These are phyloP conservation scores for Citrullus amarus DNA, from an alignment of 306 rosid genomes.

Conservation along the genomic window DNA sequence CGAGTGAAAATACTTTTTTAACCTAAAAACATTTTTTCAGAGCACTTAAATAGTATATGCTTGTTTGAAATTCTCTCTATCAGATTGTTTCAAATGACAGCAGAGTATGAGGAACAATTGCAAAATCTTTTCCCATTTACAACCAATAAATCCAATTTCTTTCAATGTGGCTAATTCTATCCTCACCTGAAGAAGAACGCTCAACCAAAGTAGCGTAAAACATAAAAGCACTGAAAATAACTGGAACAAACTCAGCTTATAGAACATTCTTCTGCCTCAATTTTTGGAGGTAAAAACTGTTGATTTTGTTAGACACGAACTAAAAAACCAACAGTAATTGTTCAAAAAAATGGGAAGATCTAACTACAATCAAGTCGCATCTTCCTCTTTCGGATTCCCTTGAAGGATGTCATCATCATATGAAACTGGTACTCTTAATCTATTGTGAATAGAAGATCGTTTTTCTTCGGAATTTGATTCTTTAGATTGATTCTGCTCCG, in stretches of 20 bases:
- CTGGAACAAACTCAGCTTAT: not conserved
- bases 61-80: not conserved
- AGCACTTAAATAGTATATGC: no score
- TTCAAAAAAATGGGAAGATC: conserved; percentile 3
- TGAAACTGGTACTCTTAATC: conserved; percentile 64
- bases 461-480: conserved; percentile 29
- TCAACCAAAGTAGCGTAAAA: not conserved
- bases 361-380: not conserved
- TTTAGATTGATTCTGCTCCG: conserved; percentile 23
- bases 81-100: not conserved
- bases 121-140: not conserved
- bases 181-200: not conserved
- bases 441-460: conserved; percentile 39
- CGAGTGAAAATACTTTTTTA: no score
- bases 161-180: not conserved
- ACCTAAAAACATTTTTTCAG: no score
- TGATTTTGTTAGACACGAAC: not conserved
- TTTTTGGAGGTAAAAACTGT: not conserved
- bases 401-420: conserved; percentile 62
- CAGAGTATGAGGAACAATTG: not conserved
- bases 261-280: not conserved
- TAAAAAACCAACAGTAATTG: not conserved
- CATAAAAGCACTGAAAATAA: not conserved
- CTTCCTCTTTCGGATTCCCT: not conserved
- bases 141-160: not conserved